These are phyloP conservation scores for Extremus antarcticus DNA, from an alignment of 495 filamentous ascomycete genomes.

Conservation along the genomic window DNA sequence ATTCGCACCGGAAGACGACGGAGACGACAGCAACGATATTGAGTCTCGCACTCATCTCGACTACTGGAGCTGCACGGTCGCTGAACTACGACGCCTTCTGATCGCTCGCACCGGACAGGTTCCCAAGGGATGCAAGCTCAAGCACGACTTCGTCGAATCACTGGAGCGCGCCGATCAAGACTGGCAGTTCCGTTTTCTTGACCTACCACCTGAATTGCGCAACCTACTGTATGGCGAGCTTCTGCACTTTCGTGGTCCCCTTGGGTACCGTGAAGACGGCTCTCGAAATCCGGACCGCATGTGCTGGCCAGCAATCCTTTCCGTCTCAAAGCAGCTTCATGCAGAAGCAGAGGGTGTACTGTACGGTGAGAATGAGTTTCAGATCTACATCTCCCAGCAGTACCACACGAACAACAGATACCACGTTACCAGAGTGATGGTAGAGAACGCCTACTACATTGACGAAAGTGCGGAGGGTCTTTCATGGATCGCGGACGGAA, in stretches of 20 bases:
- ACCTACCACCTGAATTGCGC: constrained; percentile 3
- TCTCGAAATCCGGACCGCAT: not conserved
- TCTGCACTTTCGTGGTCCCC: not conserved
- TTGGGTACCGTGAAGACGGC: not conserved
- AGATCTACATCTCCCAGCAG: not conserved
- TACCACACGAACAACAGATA: not conserved
- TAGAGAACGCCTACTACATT: not conserved
- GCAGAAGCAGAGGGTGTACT: not conserved
- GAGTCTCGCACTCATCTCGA: no score
- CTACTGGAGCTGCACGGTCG: not conserved
- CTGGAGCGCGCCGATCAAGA: not conserved
- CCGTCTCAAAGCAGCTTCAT: not conserved
- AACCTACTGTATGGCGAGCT: constrained; percentile 1
- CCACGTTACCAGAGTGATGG: not conserved
- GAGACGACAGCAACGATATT: no score
- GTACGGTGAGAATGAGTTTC: not conserved
- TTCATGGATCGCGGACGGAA: no score
- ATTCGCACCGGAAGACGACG: no score
- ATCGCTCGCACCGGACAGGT: not conserved
- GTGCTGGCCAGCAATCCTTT: not conserved
- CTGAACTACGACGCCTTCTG: not conserved
- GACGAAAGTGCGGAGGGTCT: not conserved
- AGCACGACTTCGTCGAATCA: not conserved
- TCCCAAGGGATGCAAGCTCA: not conserved
- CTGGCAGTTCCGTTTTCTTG: not conserved